Conservation (phyloP, 169 alveolate species). For the Cardiosporidium cionae region DNA sequence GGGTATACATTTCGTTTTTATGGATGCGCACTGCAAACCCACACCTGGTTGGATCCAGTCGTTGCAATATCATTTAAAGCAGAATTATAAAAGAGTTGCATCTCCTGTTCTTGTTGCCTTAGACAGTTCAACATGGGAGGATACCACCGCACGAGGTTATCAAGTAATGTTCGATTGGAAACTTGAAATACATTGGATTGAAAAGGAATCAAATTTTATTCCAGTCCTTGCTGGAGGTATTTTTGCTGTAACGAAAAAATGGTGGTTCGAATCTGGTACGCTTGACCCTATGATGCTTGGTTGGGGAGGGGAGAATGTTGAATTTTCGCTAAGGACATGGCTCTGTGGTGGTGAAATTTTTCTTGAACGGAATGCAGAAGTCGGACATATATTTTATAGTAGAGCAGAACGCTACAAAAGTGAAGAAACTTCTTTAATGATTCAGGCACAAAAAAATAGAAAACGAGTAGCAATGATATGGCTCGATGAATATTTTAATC, state of each 20-base stretch:
- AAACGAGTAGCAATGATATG: conserved; percentile 34
- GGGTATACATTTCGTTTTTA: conserved; percentile 23
- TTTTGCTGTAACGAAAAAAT: conserved; percentile 37
- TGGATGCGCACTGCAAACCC: conserved; percentile 48
- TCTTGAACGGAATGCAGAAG: conserved; percentile 23
- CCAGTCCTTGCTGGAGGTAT: conserved; percentile 54
- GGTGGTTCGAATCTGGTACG: conserved; percentile 53
- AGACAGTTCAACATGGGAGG: conserved; percentile 39
- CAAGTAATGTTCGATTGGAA: conserved; percentile 60
- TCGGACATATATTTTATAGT: conserved; percentile 38
- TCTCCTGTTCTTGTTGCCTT: conserved; percentile 20
- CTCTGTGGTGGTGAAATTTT: conserved; percentile 50
- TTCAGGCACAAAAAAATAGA: conserved; percentile 30
- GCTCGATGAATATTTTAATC: conserved; percentile 31
- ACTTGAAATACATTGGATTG: conserved; percentile 25
- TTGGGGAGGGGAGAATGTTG: conserved; percentile 62
- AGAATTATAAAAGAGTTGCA: conserved; percentile 39
- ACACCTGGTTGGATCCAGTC: conserved; percentile 42
- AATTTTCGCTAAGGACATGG: conserved; percentile 46
- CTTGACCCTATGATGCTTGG: conserved; percentile 42
- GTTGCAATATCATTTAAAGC: conserved; percentile 24
- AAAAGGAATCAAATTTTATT: conserved; percentile 34
- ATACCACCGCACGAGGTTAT: conserved; percentile 36
- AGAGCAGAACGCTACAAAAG: not conserved
- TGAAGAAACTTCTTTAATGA: not conserved